Evolutionary conservation across 2,329 filamentous ascomycete species (phyloP), one percentile per base, ranked within the genome.

Genomic region (Microsporum canis): DNA sequence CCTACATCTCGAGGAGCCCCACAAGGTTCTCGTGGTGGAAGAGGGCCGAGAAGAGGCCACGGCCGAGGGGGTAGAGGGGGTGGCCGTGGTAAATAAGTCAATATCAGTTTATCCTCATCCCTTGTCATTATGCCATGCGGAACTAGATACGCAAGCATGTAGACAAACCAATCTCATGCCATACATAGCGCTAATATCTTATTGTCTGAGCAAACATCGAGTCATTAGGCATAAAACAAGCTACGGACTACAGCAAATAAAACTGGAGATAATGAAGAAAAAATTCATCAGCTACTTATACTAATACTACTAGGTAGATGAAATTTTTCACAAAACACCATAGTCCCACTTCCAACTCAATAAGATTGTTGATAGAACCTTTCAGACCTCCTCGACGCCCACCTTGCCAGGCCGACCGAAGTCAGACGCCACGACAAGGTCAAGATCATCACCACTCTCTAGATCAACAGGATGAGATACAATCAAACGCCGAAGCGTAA

Each of bases 371-470:
- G 64, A 64, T 71, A 75, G 66, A 69, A 79, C 81, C 88, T 89
- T 89, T 92, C 89, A 94, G 89, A 91, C 88, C 83, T 88, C 87
- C 87, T 88, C 88, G 80, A 83, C 82, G 84, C 88, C 88, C 88
- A 88, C 88, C 88, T 87, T 79, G 80, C 77, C 78, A 79, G 77
- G 79, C 83, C 82, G 87, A 86, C 88, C 88, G 79, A 91, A 86
- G 84, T 84, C 85, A 83, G 82, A 86, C 81, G 78, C 75, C 78
- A 72, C 71, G 73, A 80, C 80, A 78, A 87, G 88, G 88, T 86
- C 81, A 88, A 94, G 89, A 94, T 95, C 90, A 94, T 94, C 88
- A 90, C 85, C 87, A 86, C 87, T 85, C 83, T 87, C 87, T 91
- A 84, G 88, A 88, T 71, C 65, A 86, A 57, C 65, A 66, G 61